phyloP scores from a whole-genome alignment of 225 moss, liverwort and hornwort species.

The Anthoceros angustus region DNA sequence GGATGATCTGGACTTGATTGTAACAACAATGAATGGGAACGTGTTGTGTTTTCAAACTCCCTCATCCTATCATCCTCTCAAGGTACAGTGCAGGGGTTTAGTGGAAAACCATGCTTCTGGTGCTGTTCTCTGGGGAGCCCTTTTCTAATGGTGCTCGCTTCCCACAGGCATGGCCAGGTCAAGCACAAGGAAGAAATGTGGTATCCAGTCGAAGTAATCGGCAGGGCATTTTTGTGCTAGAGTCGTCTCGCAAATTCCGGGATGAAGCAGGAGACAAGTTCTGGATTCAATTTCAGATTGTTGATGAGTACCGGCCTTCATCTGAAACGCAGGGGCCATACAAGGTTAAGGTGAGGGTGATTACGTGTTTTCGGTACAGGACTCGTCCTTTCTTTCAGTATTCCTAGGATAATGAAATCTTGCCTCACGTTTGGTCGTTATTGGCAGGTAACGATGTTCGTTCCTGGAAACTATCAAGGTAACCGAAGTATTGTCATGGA shows the following conservation, averaged over 20 bases:
- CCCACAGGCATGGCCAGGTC: conserved; percentile 72
- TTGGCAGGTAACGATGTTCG: conserved; percentile 46
- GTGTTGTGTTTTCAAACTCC: conserved; percentile 96
- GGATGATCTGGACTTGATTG: conserved; percentile 84
- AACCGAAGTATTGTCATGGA: conserved; percentile 34
- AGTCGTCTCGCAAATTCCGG: conserved; percentile 52
- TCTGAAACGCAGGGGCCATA: conserved; percentile 45
- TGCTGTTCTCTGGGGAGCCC: conserved; percentile 8
- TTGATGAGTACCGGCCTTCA: conserved; percentile 43
- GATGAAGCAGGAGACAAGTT: conserved; percentile 89
- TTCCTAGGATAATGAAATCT: not conserved
- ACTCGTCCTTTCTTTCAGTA: not conserved
- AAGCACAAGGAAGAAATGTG: conserved; percentile 87
- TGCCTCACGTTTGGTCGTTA: not conserved
- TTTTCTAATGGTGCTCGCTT: not conserved
- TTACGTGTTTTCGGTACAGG: not conserved
- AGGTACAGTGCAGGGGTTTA: conserved; percentile 26
- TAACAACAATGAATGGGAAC: conserved; percentile 96
- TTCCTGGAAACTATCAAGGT: conserved; percentile 84
- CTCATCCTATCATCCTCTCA: conserved; percentile 79
- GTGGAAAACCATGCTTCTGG: not conserved
- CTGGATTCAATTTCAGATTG: conserved; percentile 74
- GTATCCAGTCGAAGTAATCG: conserved; percentile 59
- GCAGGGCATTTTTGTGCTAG: conserved; percentile 55
- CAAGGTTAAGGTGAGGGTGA: conserved; percentile 37